Conservation (phyloP, 768 basidiomycete species). For the Collybia nuda region DNA sequence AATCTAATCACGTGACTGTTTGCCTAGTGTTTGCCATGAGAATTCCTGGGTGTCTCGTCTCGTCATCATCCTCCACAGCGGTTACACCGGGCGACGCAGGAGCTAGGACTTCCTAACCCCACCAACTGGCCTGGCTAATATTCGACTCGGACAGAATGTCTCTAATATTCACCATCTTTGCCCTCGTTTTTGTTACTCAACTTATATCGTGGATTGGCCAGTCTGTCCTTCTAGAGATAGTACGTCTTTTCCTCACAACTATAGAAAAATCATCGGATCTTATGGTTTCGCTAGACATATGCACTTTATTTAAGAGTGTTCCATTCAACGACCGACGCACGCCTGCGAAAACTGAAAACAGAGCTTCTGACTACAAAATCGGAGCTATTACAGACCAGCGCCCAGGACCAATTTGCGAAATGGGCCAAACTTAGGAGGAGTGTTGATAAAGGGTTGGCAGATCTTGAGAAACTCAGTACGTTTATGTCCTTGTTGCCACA, state of each 20-base stretch:
- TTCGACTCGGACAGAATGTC: constrained; percentile 49
- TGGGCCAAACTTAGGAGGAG: constrained; percentile 93
- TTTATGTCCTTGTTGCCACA: constrained; percentile 11
- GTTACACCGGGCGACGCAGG: constrained; percentile 11
- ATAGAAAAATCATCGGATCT: constrained; percentile 42
- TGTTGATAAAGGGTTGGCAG: constrained; percentile 88
- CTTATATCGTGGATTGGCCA: constrained; percentile 89
- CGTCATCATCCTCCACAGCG: constrained; percentile 17
- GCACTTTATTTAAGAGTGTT: constrained; percentile 66
- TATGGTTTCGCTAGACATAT: constrained; percentile 56
- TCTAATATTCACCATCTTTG: constrained; percentile 79
- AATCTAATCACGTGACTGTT: too few relatives aligned
- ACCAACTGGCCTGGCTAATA: constrained; percentile 9
- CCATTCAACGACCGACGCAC: constrained; percentile 48
- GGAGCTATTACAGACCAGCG: constrained; percentile 86
- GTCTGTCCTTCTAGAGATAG: constrained; percentile 77
- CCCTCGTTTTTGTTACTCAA: constrained; percentile 79
- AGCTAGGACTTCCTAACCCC: constrained; percentile 9
- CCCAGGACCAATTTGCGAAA: constrained; percentile 97
- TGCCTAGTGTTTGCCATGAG: too few relatives aligned
- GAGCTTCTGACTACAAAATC: constrained; percentile 80
- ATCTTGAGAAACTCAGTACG: constrained; percentile 91
- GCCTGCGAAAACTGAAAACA: constrained; percentile 73
- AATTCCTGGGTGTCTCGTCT: constrained; percentile 7
- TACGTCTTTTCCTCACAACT: constrained; percentile 37